A percentile compares a stretch with the other conserved stretches of the same genome.
These are phyloP conservation scores for Phytophthora cryptogea DNA, from an alignment of 352 stramenopile genomes.

Conservation along the genomic window DNA sequence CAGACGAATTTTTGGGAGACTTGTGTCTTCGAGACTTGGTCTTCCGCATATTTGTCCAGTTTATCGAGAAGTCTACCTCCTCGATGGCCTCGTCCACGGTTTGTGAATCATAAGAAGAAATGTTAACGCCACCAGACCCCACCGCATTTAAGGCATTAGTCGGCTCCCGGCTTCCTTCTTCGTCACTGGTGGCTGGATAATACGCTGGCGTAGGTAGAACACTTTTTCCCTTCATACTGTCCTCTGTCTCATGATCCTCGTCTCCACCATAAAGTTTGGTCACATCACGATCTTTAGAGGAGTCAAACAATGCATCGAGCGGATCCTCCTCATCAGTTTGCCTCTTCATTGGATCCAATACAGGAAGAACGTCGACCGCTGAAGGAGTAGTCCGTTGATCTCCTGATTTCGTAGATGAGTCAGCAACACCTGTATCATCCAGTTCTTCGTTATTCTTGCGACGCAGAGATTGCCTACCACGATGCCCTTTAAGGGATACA, in stretches of 20 bases:
- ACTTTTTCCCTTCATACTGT: constrained; percentile 4
- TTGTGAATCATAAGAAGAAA: constrained; percentile 2
- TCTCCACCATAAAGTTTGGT: constrained; percentile 27
- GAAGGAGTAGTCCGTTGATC: background rate
- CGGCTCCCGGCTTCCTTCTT: constrained; percentile 6
- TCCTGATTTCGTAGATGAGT: constrained; percentile 1
- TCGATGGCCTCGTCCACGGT: constrained; percentile 20
- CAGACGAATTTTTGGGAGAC: constrained; percentile 3
- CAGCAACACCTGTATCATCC: background rate
- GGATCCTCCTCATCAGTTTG: constrained; percentile 39
- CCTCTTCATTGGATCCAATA: constrained; percentile 2
- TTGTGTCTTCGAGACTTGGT: constrained; percentile 31
- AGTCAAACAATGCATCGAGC: constrained; percentile 77
- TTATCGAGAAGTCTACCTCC: constrained; percentile 49
- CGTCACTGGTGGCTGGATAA: constrained; percentile 10
- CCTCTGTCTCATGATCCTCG: background rate
- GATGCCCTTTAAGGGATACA: constrained; percentile 22
- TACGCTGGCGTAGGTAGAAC: constrained; percentile 1
- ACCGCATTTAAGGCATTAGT: constrained; percentile 3
- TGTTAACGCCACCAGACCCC: background rate
- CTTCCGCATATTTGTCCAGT: constrained; percentile 48
- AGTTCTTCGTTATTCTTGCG: constrained; percentile 8
- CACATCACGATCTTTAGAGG: constrained; percentile 52
- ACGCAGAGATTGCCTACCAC: constrained; percentile 14
- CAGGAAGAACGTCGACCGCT: constrained; percentile 19